These are phyloP conservation scores for Cnidoscolus chayamansa DNA, from an alignment of 441 rosid species.

Conservation along the genomic window DNA sequence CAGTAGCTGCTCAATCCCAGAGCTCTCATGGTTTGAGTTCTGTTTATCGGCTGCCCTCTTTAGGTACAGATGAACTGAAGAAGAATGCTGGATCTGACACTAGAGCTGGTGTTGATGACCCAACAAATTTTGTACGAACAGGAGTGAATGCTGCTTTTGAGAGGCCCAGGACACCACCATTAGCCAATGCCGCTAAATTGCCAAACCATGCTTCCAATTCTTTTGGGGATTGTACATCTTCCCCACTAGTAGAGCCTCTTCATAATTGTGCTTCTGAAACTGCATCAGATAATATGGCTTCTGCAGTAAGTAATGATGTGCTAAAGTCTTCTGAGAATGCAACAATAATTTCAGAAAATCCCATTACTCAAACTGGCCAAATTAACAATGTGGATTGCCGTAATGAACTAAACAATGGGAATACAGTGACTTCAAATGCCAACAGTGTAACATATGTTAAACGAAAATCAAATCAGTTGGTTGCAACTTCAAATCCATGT, in stretches of 20 bases:
- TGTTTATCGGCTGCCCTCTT: slow-evolving; percentile 39
- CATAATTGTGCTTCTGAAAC: slow-evolving; percentile 38
- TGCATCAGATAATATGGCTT: slow-evolving; percentile 32
- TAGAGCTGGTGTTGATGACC: slow-evolving; percentile 30
- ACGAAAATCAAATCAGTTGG: slow-evolving; percentile 77
- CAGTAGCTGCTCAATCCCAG: slow-evolving; percentile 41
- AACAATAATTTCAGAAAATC: slow-evolving; percentile 35
- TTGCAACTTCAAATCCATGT: slow-evolving; percentile 56
- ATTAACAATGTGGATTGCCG: slow-evolving; percentile 35
- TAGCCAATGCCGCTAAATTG: slow-evolving; percentile 29
- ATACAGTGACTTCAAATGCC: slow-evolving; percentile 36
- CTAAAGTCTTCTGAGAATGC: slow-evolving; percentile 40
- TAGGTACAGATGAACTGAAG: slow-evolving; percentile 36
- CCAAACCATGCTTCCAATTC: slow-evolving; percentile 32
- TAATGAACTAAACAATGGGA: slow-evolving; percentile 41
- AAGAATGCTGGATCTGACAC: slow-evolving; percentile 34
- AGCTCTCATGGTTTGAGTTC: slow-evolving; percentile 39
- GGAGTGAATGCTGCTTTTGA: slow-evolving; percentile 35
- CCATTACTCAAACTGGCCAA: slow-evolving; percentile 33
- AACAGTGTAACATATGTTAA: slow-evolving; percentile 62
- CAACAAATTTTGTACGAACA: slow-evolving; percentile 25
- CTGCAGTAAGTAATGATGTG: slow-evolving; percentile 37
- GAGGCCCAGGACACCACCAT: slow-evolving; percentile 47
- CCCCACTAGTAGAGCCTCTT: slow-evolving; percentile 41
- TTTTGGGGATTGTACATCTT: slow-evolving; percentile 37